Base-by-base conservation (phyloP, 768 basidiomycete species). In the Russula foetens region DNA sequence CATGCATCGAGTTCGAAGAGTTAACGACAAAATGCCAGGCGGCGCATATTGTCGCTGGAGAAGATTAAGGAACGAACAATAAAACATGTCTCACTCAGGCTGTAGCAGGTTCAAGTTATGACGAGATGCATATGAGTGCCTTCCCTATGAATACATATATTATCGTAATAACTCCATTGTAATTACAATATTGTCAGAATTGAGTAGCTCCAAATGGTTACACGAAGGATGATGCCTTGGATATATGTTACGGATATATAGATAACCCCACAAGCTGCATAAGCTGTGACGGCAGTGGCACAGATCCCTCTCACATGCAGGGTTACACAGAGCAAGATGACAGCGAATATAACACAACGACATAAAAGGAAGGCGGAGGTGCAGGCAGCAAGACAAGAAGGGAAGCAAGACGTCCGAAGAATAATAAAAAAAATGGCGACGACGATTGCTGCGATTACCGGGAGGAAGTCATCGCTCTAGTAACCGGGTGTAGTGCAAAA, bases 211-310 rank as follows among this genome's bases (percentile, higher is more conserved):
- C 56, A 23, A 41, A 50, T 44, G 21, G 48, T 50, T 58, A 44
- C 57, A 44, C 23, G 51, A 49, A 41, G n/a, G 28, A 29, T 31
- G 41, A 31, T 41, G 53, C 7, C 41, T 43, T 33, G 39, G 39
- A 51, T 58, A 44, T 51, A 58, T 47, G 39, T 58, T 58, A 58
- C 49, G 49, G 57, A 58, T 50, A 58, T 50, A 50, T 58, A 54
- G 41, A 50, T 41, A 43, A 43, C 57, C 41, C 57, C 29, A 29
- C 23, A 23, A 15, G 12, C 26, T 41, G 35, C 29, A 29, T 19
- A 23, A 15, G 12, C 26, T 41, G 35, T 41, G 24, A 38, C 41
- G 24, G 7, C 47, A 47, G n/a, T 41, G 38, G 48, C 39, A 24
- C 48, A 33, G 29, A 23, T 50, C 48, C 39, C 48, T 43, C 44